These are phyloP conservation scores for Hyphodiscus hymeniophilus DNA, from an alignment of 495 filamentous ascomycete species.

Conservation along the genomic window DNA sequence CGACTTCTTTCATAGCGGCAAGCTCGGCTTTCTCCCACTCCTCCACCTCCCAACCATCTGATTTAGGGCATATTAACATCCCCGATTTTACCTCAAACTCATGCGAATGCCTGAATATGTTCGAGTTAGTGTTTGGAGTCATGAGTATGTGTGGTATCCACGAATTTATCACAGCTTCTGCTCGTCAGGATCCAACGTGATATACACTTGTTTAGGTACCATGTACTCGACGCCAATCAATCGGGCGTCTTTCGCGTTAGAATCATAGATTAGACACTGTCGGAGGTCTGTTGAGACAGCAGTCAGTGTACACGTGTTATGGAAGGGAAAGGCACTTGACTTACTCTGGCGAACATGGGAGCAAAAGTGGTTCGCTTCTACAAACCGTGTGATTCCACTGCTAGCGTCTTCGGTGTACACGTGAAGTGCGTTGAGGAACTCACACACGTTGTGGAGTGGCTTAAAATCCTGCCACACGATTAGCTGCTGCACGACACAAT, in stretches of 20 bases:
- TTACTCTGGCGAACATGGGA: neutral
- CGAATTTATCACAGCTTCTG: too few relatives aligned
- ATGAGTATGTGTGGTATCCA: too few relatives aligned
- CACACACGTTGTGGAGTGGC: neutral
- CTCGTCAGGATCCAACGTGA: constrained; percentile 45
- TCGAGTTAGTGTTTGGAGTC: too few relatives aligned
- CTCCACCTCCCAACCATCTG: constrained; percentile 57
- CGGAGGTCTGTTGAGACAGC: too few relatives aligned
- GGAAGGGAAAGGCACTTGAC: too few relatives aligned
- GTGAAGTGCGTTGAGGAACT: neutral
- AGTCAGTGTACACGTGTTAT: too few relatives aligned
- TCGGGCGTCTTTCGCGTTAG: constrained; percentile 50
- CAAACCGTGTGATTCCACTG: neutral
- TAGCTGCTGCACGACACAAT: too few relatives aligned
- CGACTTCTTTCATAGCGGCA: constrained; percentile 25
- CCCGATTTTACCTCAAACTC: constrained; percentile 53
- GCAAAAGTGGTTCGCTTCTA: neutral
- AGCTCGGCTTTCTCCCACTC: constrained; percentile 45
- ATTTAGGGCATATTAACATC: constrained; percentile 23
- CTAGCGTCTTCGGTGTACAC: neutral
- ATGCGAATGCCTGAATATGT: constrained; percentile 78
- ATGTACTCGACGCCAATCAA: constrained; percentile 88
- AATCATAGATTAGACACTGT: constrained; percentile 84
- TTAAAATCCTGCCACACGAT: neutral
- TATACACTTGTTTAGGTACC: constrained; percentile 64